Evolutionary conservation across 2,329 filamentous ascomycete species (phyloP).

Genomic region (Neophaeococcomyces mojaviensis): DNA sequence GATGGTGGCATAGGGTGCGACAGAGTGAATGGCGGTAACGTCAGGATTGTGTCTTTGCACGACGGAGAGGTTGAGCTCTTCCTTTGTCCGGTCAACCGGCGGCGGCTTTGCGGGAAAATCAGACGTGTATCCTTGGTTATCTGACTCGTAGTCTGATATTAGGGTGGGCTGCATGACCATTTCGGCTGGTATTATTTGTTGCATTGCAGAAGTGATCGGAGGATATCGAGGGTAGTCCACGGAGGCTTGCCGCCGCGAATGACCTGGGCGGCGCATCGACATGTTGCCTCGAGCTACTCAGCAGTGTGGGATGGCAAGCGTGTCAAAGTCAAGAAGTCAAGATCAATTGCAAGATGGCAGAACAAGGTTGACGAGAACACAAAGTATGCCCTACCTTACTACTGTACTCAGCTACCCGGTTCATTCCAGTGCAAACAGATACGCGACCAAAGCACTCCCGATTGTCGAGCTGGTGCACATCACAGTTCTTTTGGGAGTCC

Average conservation of each 20-base stretch:
- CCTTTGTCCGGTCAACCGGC: slow-evolving; percentile 58
- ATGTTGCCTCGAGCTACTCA: slow-evolving; percentile 8
- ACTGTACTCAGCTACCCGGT: too few species aligned
- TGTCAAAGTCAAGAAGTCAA: too few species aligned
- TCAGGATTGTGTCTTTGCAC: slow-evolving; percentile 72
- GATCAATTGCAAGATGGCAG: too few species aligned
- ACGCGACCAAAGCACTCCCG: too few species aligned
- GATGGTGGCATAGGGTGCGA: slow-evolving; percentile 77
- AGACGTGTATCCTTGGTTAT: slow-evolving; percentile 46
- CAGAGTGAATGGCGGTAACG: slow-evolving; percentile 65
- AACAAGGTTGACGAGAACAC: too few species aligned
- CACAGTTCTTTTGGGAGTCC: too few species aligned
- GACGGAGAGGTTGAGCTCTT: slow-evolving; percentile 79
- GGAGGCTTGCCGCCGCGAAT: slow-evolving; percentile 21
- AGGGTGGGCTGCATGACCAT: slow-evolving; percentile 7
- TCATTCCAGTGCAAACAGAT: too few species aligned
- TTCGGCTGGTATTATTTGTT: slow-evolving; percentile 6
- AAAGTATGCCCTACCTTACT: too few species aligned
- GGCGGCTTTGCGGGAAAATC: slow-evolving; percentile 33
- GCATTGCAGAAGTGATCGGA: slow-evolving; percentile 13
- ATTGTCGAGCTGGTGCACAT: too few species aligned
- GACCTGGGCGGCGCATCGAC: slow-evolving; percentile 17
- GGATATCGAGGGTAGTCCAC: slow-evolving; percentile 22
- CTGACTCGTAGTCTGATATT: slow-evolving; percentile 57
- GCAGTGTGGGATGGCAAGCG: not conserved